Percentiles rank a stretch among this genome's conserved stretches.
These are phyloP conservation scores for Xylaria sp. DNA, from an alignment of 2,329 filamentous ascomycete genomes.

Conservation along the genomic window DNA sequence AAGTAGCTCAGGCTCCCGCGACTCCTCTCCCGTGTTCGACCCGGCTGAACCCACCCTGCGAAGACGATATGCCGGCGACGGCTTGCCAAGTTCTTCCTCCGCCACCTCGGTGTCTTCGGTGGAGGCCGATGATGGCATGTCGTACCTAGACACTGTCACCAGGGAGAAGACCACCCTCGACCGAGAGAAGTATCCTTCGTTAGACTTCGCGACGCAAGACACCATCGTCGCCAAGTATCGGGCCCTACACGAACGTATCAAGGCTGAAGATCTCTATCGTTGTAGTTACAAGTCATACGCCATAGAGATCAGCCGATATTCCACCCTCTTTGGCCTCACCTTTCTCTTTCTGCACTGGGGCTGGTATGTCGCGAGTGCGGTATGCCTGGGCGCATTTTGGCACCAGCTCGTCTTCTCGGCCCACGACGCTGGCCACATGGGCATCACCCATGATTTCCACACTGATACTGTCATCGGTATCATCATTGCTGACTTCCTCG, in stretches of 20 bases:
- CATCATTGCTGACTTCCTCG: slow-evolving; percentile 84
- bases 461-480: slow-evolving; percentile 86
- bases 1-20: slow-evolving; percentile 56
- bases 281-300: slow-evolving; percentile 84
- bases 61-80: slow-evolving; percentile 33
- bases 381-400: slow-evolving; percentile 84
- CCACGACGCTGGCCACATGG: slow-evolving; percentile 96
- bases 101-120: slow-evolving; percentile 62
- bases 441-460: slow-evolving; percentile 89
- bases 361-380: slow-evolving; percentile 71
- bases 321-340: slow-evolving; percentile 64
- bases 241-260: slow-evolving; percentile 71
- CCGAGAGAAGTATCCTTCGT: slow-evolving; percentile 75
- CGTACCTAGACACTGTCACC: slow-evolving; percentile 74
- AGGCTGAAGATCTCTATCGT: slow-evolving; percentile 75
- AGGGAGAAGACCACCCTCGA: slow-evolving; percentile 76
- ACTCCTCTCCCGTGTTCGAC: slow-evolving; percentile 56
- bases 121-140: slow-evolving; percentile 56
- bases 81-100: slow-evolving; percentile 48
- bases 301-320: slow-evolving; percentile 74
- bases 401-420: slow-evolving; percentile 93
- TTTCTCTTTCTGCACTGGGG: slow-evolving; percentile 62
- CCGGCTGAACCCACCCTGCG: slow-evolving; percentile 35
- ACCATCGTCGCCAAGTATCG: slow-evolving; percentile 81
- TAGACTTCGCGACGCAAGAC: slow-evolving; percentile 74